Percentiles rank a stretch among this genome's conserved stretches.
Conservation (phyloP, 352 stramenopile genomes). For the Phytophthora syringae region DNA sequence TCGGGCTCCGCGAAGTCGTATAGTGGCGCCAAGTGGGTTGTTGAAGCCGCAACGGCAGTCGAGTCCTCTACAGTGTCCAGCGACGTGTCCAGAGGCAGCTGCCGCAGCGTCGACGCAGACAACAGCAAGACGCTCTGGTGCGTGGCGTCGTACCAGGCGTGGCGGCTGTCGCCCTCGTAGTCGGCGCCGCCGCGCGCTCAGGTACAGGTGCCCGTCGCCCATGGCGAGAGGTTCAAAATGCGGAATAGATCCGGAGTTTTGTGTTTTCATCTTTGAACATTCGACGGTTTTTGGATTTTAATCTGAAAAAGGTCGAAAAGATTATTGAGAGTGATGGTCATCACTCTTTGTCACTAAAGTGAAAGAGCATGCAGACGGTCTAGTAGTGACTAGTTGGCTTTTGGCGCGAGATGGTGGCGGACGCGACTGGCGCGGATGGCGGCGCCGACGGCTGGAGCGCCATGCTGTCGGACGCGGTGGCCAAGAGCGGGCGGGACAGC, state of each 20-base stretch:
- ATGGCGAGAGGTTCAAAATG: constrained; percentile 17
- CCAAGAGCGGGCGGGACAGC: constrained; percentile 57
- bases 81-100: constrained; percentile 52
- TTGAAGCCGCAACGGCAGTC: background rate
- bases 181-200: constrained; percentile 55
- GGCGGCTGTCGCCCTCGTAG: constrained; percentile 42
- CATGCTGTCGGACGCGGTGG: constrained; percentile 47
- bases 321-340: background rate
- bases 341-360: background rate
- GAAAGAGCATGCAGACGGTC: background rate
- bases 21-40: constrained; percentile 31
- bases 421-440: constrained; percentile 9
- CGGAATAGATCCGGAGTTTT: too few species aligned
- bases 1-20: constrained; percentile 50
- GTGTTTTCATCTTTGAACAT: too few species aligned
- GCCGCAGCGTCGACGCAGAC: constrained; percentile 39
- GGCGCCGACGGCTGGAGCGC: constrained; percentile 34
- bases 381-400: constrained; percentile 4
- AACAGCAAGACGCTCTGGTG: constrained; percentile 66
- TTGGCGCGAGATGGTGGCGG: constrained; percentile 16
- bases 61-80: constrained; percentile 23
- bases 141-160: constrained; percentile 61
- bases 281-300: too few species aligned
- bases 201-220: constrained; percentile 69
- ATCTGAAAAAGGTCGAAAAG: too few species aligned